phyloP scores from a whole-genome alignment of 495 filamentous ascomycete genomes.

The Margaritispora aquatica region DNA sequence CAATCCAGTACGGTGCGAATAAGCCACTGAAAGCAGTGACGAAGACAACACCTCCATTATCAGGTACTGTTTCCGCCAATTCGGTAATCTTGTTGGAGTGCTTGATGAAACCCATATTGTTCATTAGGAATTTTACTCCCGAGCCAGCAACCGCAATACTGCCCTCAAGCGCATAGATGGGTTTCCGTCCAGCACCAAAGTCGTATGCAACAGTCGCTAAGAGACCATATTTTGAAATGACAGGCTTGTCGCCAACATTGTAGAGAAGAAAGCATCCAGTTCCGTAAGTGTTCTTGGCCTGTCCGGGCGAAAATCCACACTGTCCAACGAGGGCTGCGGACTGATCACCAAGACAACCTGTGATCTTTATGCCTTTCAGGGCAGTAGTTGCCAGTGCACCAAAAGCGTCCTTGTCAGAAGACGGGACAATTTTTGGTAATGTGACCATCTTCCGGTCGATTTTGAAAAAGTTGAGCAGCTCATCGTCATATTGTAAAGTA shows the following conservation, averaged over 20 bases:
- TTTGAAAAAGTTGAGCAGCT: conserved; percentile 75
- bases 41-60: conserved; percentile 89
- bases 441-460: conserved; percentile 69
- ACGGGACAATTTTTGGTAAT: conserved; percentile 82
- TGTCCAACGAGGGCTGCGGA: conserved; percentile 90
- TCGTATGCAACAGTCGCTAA: conserved; percentile 84
- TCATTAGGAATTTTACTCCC: conserved; percentile 83
- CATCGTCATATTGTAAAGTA: conserved; percentile 79
- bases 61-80: conserved; percentile 72
- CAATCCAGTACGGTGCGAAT: conserved; percentile 98
- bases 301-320: conserved; percentile 78
- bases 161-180: conserved; percentile 88
- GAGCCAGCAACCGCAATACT: conserved; percentile 88
- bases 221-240: conserved; percentile 84
- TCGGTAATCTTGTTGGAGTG: conserved; percentile 76
- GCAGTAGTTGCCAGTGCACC: conserved; percentile 60
- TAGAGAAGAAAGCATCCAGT: conserved; percentile 95
- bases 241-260: conserved; percentile 85
- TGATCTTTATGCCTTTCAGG: conserved; percentile 71
- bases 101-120: conserved; percentile 81
- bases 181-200: conserved; percentile 61
- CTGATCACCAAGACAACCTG: conserved; percentile 88
- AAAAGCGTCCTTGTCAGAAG: conserved; percentile 70
- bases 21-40: conserved; percentile 95
- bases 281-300: conserved; percentile 94